Evolutionary conservation across 2,329 filamentous ascomycete species (phyloP), one percentile per base, ranked within the genome.

Genomic region (Lecanicillium sp.): DNA sequence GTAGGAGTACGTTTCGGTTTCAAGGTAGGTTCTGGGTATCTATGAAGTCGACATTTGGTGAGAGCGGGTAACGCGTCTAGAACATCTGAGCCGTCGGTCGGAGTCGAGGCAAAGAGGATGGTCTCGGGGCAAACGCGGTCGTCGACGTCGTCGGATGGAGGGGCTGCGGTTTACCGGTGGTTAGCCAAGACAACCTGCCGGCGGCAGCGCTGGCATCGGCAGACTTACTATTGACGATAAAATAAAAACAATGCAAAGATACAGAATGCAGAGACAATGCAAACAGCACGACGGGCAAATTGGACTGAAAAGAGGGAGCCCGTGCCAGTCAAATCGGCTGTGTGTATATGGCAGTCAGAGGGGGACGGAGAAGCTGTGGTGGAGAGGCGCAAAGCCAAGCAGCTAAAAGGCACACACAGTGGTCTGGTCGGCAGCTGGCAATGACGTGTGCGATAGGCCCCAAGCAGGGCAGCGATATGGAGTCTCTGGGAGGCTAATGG

Each of bases 371-470:
- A 14, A 39, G 24, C 14, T 21, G 27, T 41, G 44, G 44, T 38
- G 44, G 44, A 35, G 33, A 38, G 17, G 15, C 27, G n/a, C n/a
- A n/a, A n/a, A n/a, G n/a, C n/a, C n/a, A n/a, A n/a, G n/a, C 33
- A 47, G 37, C 44, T 20, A 47, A 29, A 29, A 29, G 26, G 26
- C 12, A 12, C 26, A 12, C 12, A 12, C 26, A 7, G 7, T 12
- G 24, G 43, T 38, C 33, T 23, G 33, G 24, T 23, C 15, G 3
- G 35, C 26, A 46, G 35, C 44, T 33, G 44, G 44, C 29, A 47
- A 47, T 47, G 44, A 47, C 44, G 44, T 47, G 36, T 47, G 44
- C 17, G 36, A 41, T 32, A 27, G 23, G 32, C 32, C 12, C 11
- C n/a, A 41, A 41, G 8, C 44, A 40, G 44, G 44, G 44, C 44